phyloP scores from a whole-genome alignment of 345 rosid species.

The Citrus maxima region DNA sequence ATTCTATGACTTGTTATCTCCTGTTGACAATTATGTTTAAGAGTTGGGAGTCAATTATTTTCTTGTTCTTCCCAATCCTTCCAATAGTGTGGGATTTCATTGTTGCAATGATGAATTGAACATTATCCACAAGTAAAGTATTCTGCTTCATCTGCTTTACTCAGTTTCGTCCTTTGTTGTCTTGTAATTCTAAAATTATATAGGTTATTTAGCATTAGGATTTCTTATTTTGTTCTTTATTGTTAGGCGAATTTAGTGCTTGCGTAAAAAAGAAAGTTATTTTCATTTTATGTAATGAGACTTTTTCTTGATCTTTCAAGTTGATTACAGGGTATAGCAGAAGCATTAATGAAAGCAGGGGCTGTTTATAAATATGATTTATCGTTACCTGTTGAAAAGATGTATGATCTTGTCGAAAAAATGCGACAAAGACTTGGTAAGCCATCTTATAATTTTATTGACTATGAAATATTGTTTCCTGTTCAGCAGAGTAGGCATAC shows the following conservation, averaged over 20 bases:
- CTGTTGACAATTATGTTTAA: not conserved
- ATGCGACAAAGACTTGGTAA: constrained; percentile 76
- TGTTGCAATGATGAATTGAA: constrained; percentile 6
- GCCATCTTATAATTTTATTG: constrained; percentile 2
- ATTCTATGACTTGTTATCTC: not conserved
- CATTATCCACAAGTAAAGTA: not conserved
- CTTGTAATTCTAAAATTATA: not conserved
- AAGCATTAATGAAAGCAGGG: constrained; percentile 84
- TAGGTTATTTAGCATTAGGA: not conserved
- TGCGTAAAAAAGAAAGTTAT: not conserved
- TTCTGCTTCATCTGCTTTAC: not conserved
- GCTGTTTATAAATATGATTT: constrained; percentile 89
- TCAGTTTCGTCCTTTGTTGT: not conserved
- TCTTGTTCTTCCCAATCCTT: not conserved
- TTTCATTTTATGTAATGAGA: not conserved
- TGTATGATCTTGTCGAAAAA: constrained; percentile 78
- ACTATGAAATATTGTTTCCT: not conserved
- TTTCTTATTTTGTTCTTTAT: not conserved
- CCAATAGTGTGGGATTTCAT: not conserved
- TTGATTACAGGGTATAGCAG: constrained; percentile 70
- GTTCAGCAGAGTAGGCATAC: not conserved
- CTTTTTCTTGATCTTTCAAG: constrained; percentile 1
- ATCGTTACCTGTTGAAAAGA: constrained; percentile 80
- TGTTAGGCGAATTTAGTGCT: not conserved
- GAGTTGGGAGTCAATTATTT: not conserved